Evolutionary conservation across 2,329 filamentous ascomycete species (phyloP).

Genomic region (Aspergillus vadensis): DNA sequence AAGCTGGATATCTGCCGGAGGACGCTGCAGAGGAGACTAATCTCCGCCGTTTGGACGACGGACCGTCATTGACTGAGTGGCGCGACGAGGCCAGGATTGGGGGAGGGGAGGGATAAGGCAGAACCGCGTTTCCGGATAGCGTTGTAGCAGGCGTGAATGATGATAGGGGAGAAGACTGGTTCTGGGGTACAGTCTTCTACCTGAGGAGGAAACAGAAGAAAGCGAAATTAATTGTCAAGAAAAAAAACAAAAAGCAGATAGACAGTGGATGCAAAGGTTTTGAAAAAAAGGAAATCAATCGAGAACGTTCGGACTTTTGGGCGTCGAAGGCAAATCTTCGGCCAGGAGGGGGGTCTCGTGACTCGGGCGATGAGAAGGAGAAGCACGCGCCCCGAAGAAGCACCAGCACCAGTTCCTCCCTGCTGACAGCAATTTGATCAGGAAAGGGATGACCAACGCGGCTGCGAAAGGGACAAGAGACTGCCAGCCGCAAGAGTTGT

Average conservation of each 20-base stretch:
- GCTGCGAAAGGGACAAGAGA: background rate
- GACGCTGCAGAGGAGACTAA: slow-evolving; percentile 32
- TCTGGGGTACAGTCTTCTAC: too few relatives aligned
- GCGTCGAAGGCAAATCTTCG: background rate
- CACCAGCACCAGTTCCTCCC: background rate
- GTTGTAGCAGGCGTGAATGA: too few relatives aligned
- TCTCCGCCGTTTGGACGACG: slow-evolving; percentile 36
- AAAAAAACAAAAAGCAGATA: background rate
- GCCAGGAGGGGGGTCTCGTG: background rate
- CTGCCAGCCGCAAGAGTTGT: background rate
- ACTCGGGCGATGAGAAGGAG: background rate
- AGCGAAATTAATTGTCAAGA: background rate
- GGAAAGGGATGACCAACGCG: background rate
- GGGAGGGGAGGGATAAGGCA: slow-evolving; percentile 4
- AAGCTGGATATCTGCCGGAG: slow-evolving; percentile 16
- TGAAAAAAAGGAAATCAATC: background rate
- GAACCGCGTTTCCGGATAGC: background rate
- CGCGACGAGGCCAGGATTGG: slow-evolving; percentile 27
- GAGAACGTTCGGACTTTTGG: background rate
- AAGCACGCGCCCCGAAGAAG: background rate
- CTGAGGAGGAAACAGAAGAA: slow-evolving; percentile 4
- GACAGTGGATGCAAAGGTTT: background rate
- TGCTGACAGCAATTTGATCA: background rate
- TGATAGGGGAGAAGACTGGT: too few relatives aligned
- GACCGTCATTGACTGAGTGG: slow-evolving; percentile 36